Conservation (phyloP, 2,329 filamentous ascomycete genomes). For the Fusarium irregulare region DNA sequence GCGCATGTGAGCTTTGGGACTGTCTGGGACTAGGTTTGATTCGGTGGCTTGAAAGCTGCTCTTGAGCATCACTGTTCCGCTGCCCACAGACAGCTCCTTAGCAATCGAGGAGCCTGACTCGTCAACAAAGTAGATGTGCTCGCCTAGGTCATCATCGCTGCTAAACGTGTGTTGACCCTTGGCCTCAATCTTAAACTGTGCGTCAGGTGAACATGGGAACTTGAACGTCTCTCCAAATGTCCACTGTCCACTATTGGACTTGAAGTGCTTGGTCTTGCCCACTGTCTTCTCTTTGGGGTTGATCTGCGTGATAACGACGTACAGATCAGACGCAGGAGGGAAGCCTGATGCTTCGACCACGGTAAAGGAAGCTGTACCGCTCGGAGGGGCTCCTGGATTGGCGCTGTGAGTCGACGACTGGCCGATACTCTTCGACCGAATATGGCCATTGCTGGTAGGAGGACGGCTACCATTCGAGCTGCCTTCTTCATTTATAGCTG, state of each 20-base stretch:
- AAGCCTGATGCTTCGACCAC: slow-evolving; percentile 83
- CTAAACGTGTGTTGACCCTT: slow-evolving; percentile 88
- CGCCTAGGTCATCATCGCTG: slow-evolving; percentile 84
- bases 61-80: slow-evolving; percentile 76
- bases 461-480: slow-evolving; percentile 39
- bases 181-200: slow-evolving; percentile 86
- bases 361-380: slow-evolving; percentile 82
- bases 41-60: slow-evolving; percentile 75
- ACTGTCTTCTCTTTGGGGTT: slow-evolving; percentile 79
- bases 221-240: slow-evolving; percentile 84
- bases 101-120: slow-evolving; percentile 76
- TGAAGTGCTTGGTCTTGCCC: slow-evolving; percentile 92
- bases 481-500: slow-evolving; percentile 51
- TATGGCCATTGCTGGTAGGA: slow-evolving; percentile 54
- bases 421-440: slow-evolving; percentile 68
- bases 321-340: slow-evolving; percentile 80
- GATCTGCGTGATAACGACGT: slow-evolving; percentile 76
- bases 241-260: slow-evolving; percentile 73
- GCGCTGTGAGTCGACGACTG: slow-evolving; percentile 75
- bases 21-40: slow-evolving; percentile 55
- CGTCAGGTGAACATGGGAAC: slow-evolving; percentile 80
- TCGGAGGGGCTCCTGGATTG: slow-evolving; percentile 68
- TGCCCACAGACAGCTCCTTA: slow-evolving; percentile 79
- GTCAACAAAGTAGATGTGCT: slow-evolving; percentile 90
- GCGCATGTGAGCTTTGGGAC: slow-evolving; percentile 60